phyloP scores from a whole-genome alignment of 1,284 basidiomycete genomes.

The Cutaneotrichosporon cavernicola region DNA sequence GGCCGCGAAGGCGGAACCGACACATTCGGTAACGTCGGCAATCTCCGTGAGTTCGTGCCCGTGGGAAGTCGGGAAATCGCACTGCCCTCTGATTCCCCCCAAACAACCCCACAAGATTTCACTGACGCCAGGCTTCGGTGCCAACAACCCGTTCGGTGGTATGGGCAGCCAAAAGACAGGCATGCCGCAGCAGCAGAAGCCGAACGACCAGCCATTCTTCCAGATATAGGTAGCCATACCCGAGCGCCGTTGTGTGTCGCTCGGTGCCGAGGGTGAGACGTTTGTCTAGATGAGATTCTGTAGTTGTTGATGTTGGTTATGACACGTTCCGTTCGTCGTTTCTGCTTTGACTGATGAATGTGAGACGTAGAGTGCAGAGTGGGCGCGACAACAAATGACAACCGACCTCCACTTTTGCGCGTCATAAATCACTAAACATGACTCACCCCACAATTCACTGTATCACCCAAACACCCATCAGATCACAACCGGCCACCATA shows the following conservation, averaged over 20 bases:
- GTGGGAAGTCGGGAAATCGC: neutral
- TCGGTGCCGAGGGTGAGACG: neutral
- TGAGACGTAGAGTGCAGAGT: neutral
- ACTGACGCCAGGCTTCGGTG: neutral
- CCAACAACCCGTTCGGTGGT: constrained; percentile 67
- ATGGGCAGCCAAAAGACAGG: constrained; percentile 55
- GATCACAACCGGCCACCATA: neutral
- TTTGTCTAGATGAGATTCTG: constrained; percentile 5
- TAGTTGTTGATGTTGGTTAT: constrained; percentile 9
- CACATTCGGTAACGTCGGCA: constrained; percentile 87
- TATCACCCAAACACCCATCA: neutral
- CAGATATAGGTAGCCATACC: constrained; percentile 59
- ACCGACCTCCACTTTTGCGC: constrained; percentile 4
- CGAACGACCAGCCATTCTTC: constrained; percentile 77
- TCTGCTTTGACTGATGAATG: neutral
- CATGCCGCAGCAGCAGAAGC: constrained; percentile 34
- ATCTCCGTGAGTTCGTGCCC: constrained; percentile 60
- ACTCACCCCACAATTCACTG: neutral
- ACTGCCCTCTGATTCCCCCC: neutral
- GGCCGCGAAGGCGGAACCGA: constrained; percentile 78
- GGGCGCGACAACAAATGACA: neutral
- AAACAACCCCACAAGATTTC: neutral
- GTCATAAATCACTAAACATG: constrained; percentile 1
- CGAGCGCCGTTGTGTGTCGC: neutral
- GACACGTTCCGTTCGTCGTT: neutral